Evolutionary conservation across 1,284 basidiomycete genomes (phyloP), one percentile per base, ranked within the genome.

Genomic region (Austroboletus novae-zelandiae): DNA sequence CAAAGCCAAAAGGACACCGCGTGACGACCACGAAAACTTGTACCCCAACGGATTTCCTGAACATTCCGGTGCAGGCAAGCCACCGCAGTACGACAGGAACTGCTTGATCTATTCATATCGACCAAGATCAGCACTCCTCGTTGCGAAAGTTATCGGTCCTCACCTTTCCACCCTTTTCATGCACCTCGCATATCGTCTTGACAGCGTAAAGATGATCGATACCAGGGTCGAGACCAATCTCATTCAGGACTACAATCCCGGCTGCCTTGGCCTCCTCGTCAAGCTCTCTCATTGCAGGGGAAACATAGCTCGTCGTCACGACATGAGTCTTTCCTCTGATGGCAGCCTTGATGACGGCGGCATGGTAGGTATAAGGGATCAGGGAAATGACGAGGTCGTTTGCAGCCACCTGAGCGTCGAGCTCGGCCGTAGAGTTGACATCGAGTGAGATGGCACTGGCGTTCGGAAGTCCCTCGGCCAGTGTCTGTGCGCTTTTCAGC

Each of bases 1-100:
- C 51, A 98, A 82, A 7, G 96, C 96, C 61, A 98, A 87, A 47
- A 99, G 85, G 43, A 97, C 94, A 53, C 96, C 97, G 43, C 94
- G 89, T 29, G 94, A 93, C 3, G 94, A 97, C 97, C 97, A 99
- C 34, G 94, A 97, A 79, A 99, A 98, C 73, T 98, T 98, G 86
- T 98, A 99, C 29, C 97, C 96, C 54, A 99, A 87, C 9, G 97
- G 95, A 77, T 98, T 99, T 66, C 87, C 85, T 14, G 93, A 85
- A 61, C 88, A 85, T 63, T 93, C 84, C 15, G 95, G 94, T 3
- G 94, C 91, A 50, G 94, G 94, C 37, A 98, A 86, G 53, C 96
- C 97, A 70, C 96, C 94, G 63, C 97, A 99, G 83, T 94, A 98
- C 2, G 92, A 96, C 57, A 91, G 76, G 84, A 99, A 99, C 64